A percentile compares a stretch with the other conserved stretches of the same genome.
Evolutionary conservation across 1,139 yeast genomes (phyloP).

Genomic region (Arxiozyma telluris): DNA sequence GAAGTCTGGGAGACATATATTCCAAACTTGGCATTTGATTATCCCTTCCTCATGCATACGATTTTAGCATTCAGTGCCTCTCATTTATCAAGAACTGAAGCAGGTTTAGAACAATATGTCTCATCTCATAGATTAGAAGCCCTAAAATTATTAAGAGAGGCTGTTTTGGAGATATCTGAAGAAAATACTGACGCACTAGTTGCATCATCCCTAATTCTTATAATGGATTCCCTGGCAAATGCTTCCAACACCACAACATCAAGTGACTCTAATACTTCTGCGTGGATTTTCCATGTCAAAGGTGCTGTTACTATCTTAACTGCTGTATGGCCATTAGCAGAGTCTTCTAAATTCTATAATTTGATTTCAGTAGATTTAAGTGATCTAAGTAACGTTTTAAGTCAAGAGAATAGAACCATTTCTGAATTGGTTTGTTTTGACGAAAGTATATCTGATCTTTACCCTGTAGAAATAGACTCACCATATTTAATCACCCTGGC

Average conservation of each 20-base stretch:
- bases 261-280: slow-evolving; percentile 44
- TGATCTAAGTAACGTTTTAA: slow-evolving; percentile 75
- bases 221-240: slow-evolving; percentile 89
- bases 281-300: slow-evolving; percentile 94
- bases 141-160: slow-evolving; percentile 66
- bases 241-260: slow-evolving; percentile 57
- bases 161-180: slow-evolving; percentile 70
- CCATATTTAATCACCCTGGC: slow-evolving; percentile 84
- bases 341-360: slow-evolving; percentile 62
- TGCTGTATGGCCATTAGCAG: slow-evolving; percentile 93
- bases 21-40: slow-evolving; percentile 78
- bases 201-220: slow-evolving; percentile 78
- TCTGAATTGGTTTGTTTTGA: slow-evolving; percentile 78
- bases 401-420: slow-evolving; percentile 34
- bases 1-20: slow-evolving; percentile 82
- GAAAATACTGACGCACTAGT: slow-evolving; percentile 89
- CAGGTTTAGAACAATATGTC: slow-evolving; percentile 73
- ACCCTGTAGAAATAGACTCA: slow-evolving; percentile 74
- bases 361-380: slow-evolving; percentile 64
- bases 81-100: slow-evolving; percentile 68
- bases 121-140: slow-evolving; percentile 87
- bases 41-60: slow-evolving; percentile 88
- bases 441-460: slow-evolving; percentile 71
- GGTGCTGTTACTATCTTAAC: slow-evolving; percentile 94
- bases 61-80: slow-evolving; percentile 87